A percentile compares a stretch with the other conserved stretches of the same genome.
Conservation (phyloP, 2,329 filamentous ascomycete genomes). For the Acarospora socialis region DNA sequence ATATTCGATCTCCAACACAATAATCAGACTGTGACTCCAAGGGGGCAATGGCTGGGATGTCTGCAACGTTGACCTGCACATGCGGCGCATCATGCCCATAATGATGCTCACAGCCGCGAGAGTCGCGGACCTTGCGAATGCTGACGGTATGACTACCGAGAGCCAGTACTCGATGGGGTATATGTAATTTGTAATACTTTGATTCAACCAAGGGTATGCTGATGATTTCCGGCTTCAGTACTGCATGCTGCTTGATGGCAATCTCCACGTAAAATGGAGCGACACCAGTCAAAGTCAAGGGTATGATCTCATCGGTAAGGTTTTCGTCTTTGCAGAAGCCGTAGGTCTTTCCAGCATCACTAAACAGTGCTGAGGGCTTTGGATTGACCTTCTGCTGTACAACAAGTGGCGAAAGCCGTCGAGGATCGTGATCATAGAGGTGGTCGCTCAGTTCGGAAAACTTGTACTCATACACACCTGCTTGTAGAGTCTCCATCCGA, state of each 20-base stretch:
- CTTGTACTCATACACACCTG: slow-evolving; percentile 73
- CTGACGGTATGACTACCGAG: slow-evolving; percentile 81
- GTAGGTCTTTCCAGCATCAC: slow-evolving; percentile 79
- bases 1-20: slow-evolving; percentile 88
- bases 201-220: slow-evolving; percentile 65
- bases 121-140: slow-evolving; percentile 80
- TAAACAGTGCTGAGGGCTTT: slow-evolving; percentile 68
- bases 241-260: slow-evolving; percentile 82
- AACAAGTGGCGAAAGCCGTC: slow-evolving; percentile 49
- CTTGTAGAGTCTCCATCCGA: slow-evolving; percentile 69
- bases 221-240: slow-evolving; percentile 64
- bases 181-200: slow-evolving; percentile 62
- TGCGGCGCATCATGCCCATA: slow-evolving; percentile 57
- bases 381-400: slow-evolving; percentile 75
- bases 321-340: slow-evolving; percentile 86
- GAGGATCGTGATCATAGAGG: slow-evolving; percentile 63
- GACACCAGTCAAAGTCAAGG: slow-evolving; percentile 66
- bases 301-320: slow-evolving; percentile 71
- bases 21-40: slow-evolving; percentile 76
- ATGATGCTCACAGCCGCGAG: slow-evolving; percentile 69
- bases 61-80: slow-evolving; percentile 83
- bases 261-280: slow-evolving; percentile 85
- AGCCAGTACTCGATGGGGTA: slow-evolving; percentile 71
- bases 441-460: slow-evolving; percentile 73
- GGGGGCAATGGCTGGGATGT: slow-evolving; percentile 80